A percentile compares a stretch with the other conserved stretches of the same genome.
Conservation (phyloP, 169 alveolate species). For the Cryptosporidium meleagridis region DNA sequence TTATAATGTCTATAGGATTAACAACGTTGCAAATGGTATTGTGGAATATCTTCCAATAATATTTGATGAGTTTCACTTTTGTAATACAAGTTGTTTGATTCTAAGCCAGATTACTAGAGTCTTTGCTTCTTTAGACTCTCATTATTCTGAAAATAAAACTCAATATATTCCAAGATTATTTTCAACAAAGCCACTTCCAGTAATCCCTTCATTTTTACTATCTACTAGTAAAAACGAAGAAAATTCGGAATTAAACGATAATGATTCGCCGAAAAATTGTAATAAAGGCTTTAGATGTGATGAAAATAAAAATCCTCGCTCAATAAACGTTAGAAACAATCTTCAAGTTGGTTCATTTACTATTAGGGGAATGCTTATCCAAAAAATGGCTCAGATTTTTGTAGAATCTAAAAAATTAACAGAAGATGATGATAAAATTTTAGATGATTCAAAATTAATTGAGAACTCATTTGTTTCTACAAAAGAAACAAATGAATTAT, state of each 20-base stretch:
- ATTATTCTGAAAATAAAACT: constrained; percentile 21
- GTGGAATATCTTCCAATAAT: constrained; percentile 55
- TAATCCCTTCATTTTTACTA: constrained; percentile 51
- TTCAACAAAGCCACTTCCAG: constrained; percentile 28
- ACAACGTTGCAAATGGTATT: constrained; percentile 65
- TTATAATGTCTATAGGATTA: constrained; percentile 65
- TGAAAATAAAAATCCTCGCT: neutral
- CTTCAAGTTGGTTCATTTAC: neutral
- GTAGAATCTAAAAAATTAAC: neutral
- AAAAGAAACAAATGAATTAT: neutral
- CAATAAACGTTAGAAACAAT: neutral
- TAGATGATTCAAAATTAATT: neutral
- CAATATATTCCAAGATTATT: constrained; percentile 26
- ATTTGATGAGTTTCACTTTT: constrained; percentile 71
- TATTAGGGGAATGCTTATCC: constrained; percentile 38
- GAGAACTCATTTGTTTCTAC: neutral
- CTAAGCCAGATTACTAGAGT: constrained; percentile 53
- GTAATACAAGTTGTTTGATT: constrained; percentile 41
- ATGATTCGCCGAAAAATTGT: neutral
- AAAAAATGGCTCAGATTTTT: constrained; percentile 51
- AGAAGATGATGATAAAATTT: neutral
- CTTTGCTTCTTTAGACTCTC: constrained; percentile 4
- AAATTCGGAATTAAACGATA: neutral
- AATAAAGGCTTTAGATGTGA: neutral
- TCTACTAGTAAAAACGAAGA: neutral